These are phyloP conservation scores for Blastobotrys illinoisensis DNA, from an alignment of 1,139 yeast genomes.

Conservation along the genomic window DNA sequence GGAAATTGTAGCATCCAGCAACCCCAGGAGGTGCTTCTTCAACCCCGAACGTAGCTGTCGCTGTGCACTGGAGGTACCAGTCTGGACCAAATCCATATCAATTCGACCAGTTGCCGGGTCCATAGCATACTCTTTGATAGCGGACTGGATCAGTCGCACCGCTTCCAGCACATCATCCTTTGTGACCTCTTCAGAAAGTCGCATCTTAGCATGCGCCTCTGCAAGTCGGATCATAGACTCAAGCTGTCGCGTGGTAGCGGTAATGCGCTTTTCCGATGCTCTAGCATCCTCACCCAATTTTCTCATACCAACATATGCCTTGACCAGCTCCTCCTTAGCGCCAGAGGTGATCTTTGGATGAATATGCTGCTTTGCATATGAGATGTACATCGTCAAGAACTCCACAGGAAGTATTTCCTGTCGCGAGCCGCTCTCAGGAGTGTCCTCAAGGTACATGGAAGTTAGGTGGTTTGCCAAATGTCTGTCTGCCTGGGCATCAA, in stretches of 20 bases:
- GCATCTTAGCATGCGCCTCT: slow-evolving; percentile 97
- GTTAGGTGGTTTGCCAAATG: slow-evolving; percentile 88
- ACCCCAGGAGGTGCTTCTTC: slow-evolving; percentile 60
- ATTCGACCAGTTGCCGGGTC: slow-evolving; percentile 96
- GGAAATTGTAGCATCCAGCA: slow-evolving; percentile 49
- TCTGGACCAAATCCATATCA: slow-evolving; percentile 95
- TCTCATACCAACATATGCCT: slow-evolving; percentile 89
- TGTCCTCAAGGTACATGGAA: slow-evolving; percentile 84
- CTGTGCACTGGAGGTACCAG: slow-evolving; percentile 90
- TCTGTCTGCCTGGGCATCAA: slow-evolving; percentile 79
- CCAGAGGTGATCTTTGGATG: slow-evolving; percentile 73
- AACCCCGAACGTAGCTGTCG: slow-evolving; percentile 73
- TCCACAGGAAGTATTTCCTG: slow-evolving; percentile 77
- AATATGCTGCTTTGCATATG: slow-evolving; percentile 79
- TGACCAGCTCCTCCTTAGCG: slow-evolving; percentile 84
- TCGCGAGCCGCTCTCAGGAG: slow-evolving; percentile 64
- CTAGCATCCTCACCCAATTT: slow-evolving; percentile 89
- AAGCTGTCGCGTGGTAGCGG: slow-evolving; percentile 96
- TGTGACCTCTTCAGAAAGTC: slow-evolving; percentile 65
- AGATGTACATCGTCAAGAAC: slow-evolving; percentile 79
- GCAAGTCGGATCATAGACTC: slow-evolving; percentile 92
- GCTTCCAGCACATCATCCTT: slow-evolving; percentile 89
- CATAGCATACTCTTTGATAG: slow-evolving; percentile 95
- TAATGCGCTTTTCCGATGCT: slow-evolving; percentile 80
- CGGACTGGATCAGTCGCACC: slow-evolving; percentile 83